Evolutionary conservation across 2,329 filamentous ascomycete genomes (phyloP).

Genomic region (Aschersonia sp.): DNA sequence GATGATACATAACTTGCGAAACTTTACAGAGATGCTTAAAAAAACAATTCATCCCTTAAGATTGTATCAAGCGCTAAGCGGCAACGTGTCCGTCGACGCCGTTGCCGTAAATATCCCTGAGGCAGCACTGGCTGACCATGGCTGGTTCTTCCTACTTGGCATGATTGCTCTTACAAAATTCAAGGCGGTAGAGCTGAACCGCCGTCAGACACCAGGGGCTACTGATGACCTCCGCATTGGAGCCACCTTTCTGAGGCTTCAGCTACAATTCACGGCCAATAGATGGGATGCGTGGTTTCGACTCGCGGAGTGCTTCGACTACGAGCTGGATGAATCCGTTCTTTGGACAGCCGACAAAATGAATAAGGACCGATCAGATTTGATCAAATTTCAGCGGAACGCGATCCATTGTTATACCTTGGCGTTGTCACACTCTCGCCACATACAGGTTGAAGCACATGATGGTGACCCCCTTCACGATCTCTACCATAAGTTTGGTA

Average conservation of each 20-base stretch:
- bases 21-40: constrained; percentile 70
- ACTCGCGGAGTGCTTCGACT: constrained; percentile 75
- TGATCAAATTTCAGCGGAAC: constrained; percentile 62
- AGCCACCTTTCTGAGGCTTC: constrained; percentile 64
- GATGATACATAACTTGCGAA: constrained; percentile 74
- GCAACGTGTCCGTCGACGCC: constrained; percentile 60
- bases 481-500: constrained; percentile 45
- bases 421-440: constrained; percentile 40
- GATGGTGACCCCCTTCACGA: constrained; percentile 41
- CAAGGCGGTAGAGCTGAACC: constrained; percentile 51
- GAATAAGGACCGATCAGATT: constrained; percentile 64
- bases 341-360: constrained; percentile 86
- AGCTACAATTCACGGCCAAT: constrained; percentile 68
- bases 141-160: constrained; percentile 87
- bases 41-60: constrained; percentile 70
- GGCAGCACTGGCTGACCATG: constrained; percentile 59
- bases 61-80: constrained; percentile 68
- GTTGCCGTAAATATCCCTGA: constrained; percentile 55
- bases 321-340: constrained; percentile 74
- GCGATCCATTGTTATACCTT: constrained; percentile 70
- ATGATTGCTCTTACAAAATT: constrained; percentile 84
- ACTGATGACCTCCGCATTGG: constrained; percentile 77
- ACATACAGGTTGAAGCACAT: constrained; percentile 25
- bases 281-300: constrained; percentile 88
- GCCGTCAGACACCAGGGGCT: constrained; percentile 62